Base-by-base conservation (phyloP, 495 filamentous ascomycete species). In the Penicillium psychrofluorescens region DNA sequence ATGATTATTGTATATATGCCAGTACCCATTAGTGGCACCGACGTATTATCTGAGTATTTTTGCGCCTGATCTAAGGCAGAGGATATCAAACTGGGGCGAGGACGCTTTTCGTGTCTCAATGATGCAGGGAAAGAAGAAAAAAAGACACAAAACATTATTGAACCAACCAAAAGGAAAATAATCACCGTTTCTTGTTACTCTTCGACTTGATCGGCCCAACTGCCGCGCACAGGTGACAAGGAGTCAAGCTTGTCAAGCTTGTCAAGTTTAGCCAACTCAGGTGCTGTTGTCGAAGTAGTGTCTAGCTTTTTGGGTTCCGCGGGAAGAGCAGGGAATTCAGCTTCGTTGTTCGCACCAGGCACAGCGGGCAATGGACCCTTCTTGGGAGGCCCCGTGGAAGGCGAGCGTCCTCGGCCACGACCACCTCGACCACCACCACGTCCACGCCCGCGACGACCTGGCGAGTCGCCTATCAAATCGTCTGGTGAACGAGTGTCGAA, bases 301-400 rank as follows among this genome's bases (percentile, higher is more conserved):
- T 35, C 47, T 0, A 46, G 36, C 32, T 46, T 36, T 29, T 56
- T 66, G 10, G 50, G 36, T 8, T 54, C 51, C 4, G 49, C 58
- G 1, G 71, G 70, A 0, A 76, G 54, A 29, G 72, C 61, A 10
- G 72, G 72, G 44, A 76, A 76, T 13, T 67, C 64, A 11, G 43
- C 44, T 30, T 70, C 62, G 32, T 64, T 59, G 22, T 55, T 57
- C 14, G 65, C 41, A 2, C 47, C 55, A 10, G 59, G 62, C 7
- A 54, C 45, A 29, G 53, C 30, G 8, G 49, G 39, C 27, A 22
- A 22, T 47, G 46, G 11, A 46, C 31, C 36, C 27, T 51, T 51
- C 2, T 49, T 40, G 7, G 59, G 22, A 11, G 55, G 43, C 2
- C 54, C 45, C 22, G 54, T 49, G 7, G 55, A 54, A 28, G 52